These are phyloP conservation scores for Stropharia rugosoannulata DNA, from an alignment of 768 basidiomycete genomes.

Conservation along the genomic window DNA sequence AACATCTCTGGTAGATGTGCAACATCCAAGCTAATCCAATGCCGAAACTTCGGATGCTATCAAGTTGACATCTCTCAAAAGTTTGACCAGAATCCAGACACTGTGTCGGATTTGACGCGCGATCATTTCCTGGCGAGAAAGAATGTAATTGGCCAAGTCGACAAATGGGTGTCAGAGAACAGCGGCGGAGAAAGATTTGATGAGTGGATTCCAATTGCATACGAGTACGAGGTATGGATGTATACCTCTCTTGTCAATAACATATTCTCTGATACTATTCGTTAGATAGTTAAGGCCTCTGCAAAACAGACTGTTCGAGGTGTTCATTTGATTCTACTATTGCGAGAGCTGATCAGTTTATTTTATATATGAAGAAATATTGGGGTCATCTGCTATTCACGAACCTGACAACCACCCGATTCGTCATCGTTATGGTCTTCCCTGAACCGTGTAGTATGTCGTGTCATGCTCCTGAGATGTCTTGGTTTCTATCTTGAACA, in stretches of 20 bases:
- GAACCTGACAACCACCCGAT: too few species aligned
- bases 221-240: constrained; percentile 30
- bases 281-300: constrained; percentile 22
- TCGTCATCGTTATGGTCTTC: too few species aligned
- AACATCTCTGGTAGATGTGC: constrained; percentile 29
- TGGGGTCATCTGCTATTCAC: too few species aligned
- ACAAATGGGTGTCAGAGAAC: not conserved
- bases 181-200: not conserved
- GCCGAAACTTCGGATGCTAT: constrained; percentile 24
- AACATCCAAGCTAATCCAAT: constrained; percentile 27
- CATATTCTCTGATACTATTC: not conserved
- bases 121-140: constrained; percentile 26
- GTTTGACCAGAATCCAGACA: constrained; percentile 19
- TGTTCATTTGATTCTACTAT: too few species aligned
- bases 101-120: constrained; percentile 22
- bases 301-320: too few species aligned
- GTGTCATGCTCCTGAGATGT: too few species aligned
- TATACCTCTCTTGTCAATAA: not conserved
- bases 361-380: too few species aligned
- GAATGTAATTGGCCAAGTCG: constrained; percentile 24
- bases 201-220: constrained; percentile 29
- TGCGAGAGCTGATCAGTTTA: too few species aligned
- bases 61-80: constrained; percentile 26
- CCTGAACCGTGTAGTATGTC: too few species aligned
- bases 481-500: too few species aligned